phyloP scores from a whole-genome alignment of 306 rosid genomes.

The Chamaecrista fasciculata region DNA sequence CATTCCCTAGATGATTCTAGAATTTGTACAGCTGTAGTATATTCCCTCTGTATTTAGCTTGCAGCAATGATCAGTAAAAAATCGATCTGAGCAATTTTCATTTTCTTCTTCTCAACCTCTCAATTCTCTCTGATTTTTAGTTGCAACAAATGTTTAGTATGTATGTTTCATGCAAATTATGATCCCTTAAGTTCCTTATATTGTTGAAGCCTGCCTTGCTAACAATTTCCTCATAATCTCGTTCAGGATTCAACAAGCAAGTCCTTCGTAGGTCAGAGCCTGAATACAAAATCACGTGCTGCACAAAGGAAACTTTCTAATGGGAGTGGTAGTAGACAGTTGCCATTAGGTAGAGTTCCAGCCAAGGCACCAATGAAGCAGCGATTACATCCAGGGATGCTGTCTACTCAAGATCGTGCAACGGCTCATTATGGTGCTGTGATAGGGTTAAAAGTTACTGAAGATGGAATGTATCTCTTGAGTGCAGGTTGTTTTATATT shows the following conservation, averaged over 20 bases:
- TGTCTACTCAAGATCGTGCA: slow-evolving; percentile 87
- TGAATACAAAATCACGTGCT: slow-evolving; percentile 44
- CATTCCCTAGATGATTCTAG: too few relatives aligned
- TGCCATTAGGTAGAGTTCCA: slow-evolving; percentile 47
- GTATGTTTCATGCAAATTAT: slow-evolving; percentile 13
- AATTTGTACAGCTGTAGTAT: too few relatives aligned
- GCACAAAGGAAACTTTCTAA: slow-evolving; percentile 56
- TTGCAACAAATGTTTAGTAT: slow-evolving; percentile 8
- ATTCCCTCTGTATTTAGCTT: too few relatives aligned
- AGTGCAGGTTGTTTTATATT: slow-evolving; percentile 65
- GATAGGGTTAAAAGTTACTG: slow-evolving; percentile 79
- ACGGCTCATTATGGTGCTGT: slow-evolving; percentile 98
- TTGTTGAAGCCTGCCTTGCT: background rate
- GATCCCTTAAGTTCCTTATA: slow-evolving; percentile 8
- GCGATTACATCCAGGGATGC: slow-evolving; percentile 90
- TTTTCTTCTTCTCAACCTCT: too few relatives aligned
- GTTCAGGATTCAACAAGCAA: slow-evolving; percentile 57
- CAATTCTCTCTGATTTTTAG: too few relatives aligned
- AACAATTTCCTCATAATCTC: background rate
- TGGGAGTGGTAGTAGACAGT: slow-evolving; percentile 64
- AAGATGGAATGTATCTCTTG: slow-evolving; percentile 88
- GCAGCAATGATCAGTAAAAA: too few relatives aligned
- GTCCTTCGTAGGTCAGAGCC: slow-evolving; percentile 35
- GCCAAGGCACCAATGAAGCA: slow-evolving; percentile 68
- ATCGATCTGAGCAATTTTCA: too few relatives aligned